Evolutionary conservation across 192 early-diverging fungal genomes (phyloP), one percentile per base, ranked within the genome.

Genomic region (Chytriomyces hyalinus): DNA sequence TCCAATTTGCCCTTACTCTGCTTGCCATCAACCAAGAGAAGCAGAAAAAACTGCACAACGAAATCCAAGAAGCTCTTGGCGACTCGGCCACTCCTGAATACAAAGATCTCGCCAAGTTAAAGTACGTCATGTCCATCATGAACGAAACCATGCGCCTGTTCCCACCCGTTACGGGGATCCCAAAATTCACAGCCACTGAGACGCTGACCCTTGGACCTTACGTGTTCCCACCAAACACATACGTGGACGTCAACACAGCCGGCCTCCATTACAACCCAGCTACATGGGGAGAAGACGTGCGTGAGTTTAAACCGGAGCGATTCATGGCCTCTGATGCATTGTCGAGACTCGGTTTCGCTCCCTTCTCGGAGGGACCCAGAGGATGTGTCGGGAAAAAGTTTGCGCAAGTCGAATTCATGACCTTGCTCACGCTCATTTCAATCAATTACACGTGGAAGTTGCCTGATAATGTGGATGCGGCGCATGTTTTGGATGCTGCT

Each of bases 1-100:
- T 88, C 15, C 65, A 80, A 2, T 88, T 83, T 78, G 63, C 82
- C 5, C 76, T 90, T 8, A 50, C 49, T 8, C 75, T 81, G 50
- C 51, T 80, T 7, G 88, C 87, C 44, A 59, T 75, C 10, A n/a
- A 84, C 43, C 86, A 83, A n/a, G 76, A 84, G 47, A 47, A 81
- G 1, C 87, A 88, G 75, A 72, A 83, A 28, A 24, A 70, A 7
- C 50, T 90, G 36, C 80, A 82, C 62, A 63, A 82, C 11, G 81
- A 87, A 73, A 75, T 85, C 0, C 2, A 46, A 8, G 6, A n/a
- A 8, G 78, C 68, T 2, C 47, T 79, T n/a, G 74, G 74, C 11
- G 68, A 51, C 61, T n/a, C 48, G 13, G 48, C 10, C 4, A 49
- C 26, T 6, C 63, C 78, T 13, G 59, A 70, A 53, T 80, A 77